These are phyloP conservation scores for Rhodamnia rubescens DNA, from an alignment of 345 rosid genomes.

Conservation along the genomic window DNA sequence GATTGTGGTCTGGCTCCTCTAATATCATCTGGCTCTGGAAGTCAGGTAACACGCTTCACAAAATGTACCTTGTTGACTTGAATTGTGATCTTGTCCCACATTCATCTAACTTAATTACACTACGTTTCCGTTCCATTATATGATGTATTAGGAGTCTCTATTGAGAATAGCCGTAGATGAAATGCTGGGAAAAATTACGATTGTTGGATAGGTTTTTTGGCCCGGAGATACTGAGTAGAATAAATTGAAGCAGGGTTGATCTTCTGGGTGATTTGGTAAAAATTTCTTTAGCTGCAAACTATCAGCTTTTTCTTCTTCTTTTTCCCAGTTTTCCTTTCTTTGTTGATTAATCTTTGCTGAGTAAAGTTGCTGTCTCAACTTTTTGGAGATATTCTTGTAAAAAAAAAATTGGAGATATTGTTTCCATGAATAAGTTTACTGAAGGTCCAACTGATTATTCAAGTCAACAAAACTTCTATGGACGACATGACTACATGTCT, in stretches of 20 bases:
- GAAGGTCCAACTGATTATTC: background rate
- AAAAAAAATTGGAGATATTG: background rate
- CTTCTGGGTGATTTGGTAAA: background rate
- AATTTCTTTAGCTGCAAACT: background rate
- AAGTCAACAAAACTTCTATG: background rate
- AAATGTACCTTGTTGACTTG: background rate
- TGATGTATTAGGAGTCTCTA: background rate
- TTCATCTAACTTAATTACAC: background rate
- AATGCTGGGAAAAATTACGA: background rate
- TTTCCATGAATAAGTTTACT: background rate
- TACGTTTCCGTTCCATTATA: background rate
- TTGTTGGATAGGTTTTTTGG: background rate
- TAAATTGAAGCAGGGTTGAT: background rate
- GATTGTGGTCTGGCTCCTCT: conserved; percentile 74
- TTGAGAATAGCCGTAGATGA: background rate
- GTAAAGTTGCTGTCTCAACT: background rate
- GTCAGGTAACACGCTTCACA: conserved; percentile 32
- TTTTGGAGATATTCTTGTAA: background rate
- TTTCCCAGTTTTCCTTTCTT: background rate
- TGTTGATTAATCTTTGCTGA: background rate
- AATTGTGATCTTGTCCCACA: background rate
- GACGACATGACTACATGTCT: background rate
- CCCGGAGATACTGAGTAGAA: background rate
- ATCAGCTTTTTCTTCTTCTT: background rate
- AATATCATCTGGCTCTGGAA: conserved; percentile 35